Evolutionary conservation across 768 basidiomycete genomes (phyloP), one percentile per base, ranked within the genome.

Genomic region (Boletus rubroflammeus): DNA sequence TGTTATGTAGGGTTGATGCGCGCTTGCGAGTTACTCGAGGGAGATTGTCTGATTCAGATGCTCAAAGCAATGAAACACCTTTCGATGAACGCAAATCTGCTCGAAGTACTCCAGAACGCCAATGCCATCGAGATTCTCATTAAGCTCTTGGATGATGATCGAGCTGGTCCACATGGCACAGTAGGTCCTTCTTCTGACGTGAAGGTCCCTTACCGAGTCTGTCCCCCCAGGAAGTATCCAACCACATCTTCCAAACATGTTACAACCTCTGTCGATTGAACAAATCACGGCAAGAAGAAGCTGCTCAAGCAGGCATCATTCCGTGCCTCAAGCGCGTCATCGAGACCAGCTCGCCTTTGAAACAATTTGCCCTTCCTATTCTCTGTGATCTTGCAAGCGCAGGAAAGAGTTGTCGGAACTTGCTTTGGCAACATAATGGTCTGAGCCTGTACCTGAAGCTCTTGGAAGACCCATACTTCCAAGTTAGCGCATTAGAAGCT

Each of bases 291-390:
- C 96, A 98, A 69, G 97, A 98, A 71, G 97, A 98, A 70, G 94
- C 97, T 13, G 96, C 95, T 2, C 88, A 94, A 65, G 93, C 93
- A 8, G 96, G 95, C 11, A 93, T 97, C 53, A 86, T 99, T 25
- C 95, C 97, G 3, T 83, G 90, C 61, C 80, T 99, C 39, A 90
- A 93, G 70, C 84, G 85, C 6, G 88, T 98, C 50, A 92, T 97
- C 59, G 83, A 86, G 65, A 86, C 85, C 6, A 88, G 83, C 56
- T 97, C 95, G 9, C 96, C 94, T 0, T 79, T 98, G 65, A 96
- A 93, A 70, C 95, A 99, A 64, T 98, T 99, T 64, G 97, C 96
- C 0, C 76, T 99, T 35, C 96, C 97, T 0, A 95, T 99, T 58
- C 78, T 99, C 4, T 98, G 96, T 71, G 97, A 99, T 67, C 81